A percentile compares a stretch with the other conserved stretches of the same genome.
Conservation (phyloP, 805 yeast species). For the Candida incommunis region DNA sequence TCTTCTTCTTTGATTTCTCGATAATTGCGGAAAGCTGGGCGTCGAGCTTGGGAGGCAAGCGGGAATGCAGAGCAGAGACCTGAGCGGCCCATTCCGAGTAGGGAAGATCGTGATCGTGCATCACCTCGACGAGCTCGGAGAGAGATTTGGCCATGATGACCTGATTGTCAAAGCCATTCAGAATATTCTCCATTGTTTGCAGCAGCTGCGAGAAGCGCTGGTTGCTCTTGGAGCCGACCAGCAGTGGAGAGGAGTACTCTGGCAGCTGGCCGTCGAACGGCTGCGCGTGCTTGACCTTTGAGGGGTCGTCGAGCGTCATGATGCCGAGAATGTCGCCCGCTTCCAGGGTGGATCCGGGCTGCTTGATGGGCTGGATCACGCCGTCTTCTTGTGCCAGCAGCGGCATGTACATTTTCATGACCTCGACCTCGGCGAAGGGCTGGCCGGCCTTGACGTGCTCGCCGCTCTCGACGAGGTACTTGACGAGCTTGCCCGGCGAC, state of each 20-base stretch:
- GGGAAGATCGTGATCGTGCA: slow-evolving; percentile 74
- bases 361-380: slow-evolving; percentile 80
- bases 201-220: slow-evolving; percentile 52
- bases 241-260: slow-evolving; percentile 66
- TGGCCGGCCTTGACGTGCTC: slow-evolving; percentile 87
- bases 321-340: slow-evolving; percentile 98
- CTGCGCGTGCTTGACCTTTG: slow-evolving; percentile 90
- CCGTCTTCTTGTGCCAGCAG: slow-evolving; percentile 89
- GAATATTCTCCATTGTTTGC: slow-evolving; percentile 57
- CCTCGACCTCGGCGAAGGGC: slow-evolving; percentile 96
- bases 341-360: slow-evolving; percentile 92
- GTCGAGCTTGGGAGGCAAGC: slow-evolving; percentile 72
- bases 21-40: slow-evolving; percentile 48
- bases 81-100: slow-evolving; percentile 82
- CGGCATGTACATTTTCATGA: slow-evolving; percentile 99
- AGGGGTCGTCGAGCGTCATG: slow-evolving; percentile 87
- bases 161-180: slow-evolving; percentile 90
- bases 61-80: slow-evolving; percentile 81
- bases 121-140: slow-evolving; percentile 51
- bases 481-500: slow-evolving; percentile 95
- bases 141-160: slow-evolving; percentile 81
- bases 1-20: slow-evolving; percentile 52
- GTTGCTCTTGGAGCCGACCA: slow-evolving; percentile 73
- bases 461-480: slow-evolving; percentile 86
- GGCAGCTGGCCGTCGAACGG: slow-evolving; percentile 94